These are phyloP conservation scores for Myriosclerotinia scirpicola DNA, from an alignment of 2,329 filamentous ascomycete species.

Conservation along the genomic window DNA sequence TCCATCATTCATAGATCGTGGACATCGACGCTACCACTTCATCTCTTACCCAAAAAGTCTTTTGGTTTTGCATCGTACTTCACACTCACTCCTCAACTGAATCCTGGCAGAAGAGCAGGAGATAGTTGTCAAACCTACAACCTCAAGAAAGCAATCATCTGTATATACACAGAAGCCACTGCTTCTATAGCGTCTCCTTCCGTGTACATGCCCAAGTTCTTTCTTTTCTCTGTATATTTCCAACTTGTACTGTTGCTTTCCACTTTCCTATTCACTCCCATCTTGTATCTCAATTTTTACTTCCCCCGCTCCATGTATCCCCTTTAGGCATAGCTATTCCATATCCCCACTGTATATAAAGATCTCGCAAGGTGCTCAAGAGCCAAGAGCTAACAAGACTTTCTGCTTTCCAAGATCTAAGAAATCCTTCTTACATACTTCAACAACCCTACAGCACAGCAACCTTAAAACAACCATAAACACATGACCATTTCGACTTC, in stretches of 20 bases:
- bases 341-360: background rate
- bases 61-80: background rate
- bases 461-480: background rate
- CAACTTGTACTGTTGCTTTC: background rate
- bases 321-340: background rate
- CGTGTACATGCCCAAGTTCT: background rate
- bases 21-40: background rate
- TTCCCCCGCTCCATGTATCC: background rate
- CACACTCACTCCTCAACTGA: background rate
- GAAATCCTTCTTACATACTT: background rate
- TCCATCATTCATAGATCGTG: background rate
- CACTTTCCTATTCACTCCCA: slow-evolving; percentile 1
- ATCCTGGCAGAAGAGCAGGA: background rate
- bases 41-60: background rate
- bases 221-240: background rate
- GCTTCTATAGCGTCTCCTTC: background rate
- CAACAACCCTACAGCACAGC: background rate
- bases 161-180: background rate
- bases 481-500: background rate
- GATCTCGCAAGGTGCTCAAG: background rate
- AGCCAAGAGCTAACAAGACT: slow-evolving; percentile 1
- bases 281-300: background rate
- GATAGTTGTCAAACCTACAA: background rate
- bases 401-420: background rate
- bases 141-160: background rate